Evolutionary conservation across 139 green algal genomes (phyloP).

Genomic region (Axilococcus clingmanii): DNA sequence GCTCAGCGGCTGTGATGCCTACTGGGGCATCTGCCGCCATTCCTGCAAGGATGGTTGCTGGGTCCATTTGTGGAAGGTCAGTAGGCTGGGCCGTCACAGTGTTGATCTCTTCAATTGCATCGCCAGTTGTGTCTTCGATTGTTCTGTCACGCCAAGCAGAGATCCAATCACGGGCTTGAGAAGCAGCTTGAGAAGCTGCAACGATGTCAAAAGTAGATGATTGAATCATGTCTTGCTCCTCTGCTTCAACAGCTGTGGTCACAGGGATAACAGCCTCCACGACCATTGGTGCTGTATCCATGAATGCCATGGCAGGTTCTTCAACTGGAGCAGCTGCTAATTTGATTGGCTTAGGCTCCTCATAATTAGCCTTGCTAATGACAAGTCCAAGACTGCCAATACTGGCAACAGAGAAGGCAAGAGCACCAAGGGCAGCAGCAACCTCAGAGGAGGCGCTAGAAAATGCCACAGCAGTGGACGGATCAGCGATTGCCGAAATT

Average conservation of each 20-base stretch:
- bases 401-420: slow-evolving; percentile 1
- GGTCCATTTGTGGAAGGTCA: neutral
- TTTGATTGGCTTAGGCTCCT: too few species aligned
- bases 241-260: too few species aligned
- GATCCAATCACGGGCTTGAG: neutral
- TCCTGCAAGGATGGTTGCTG: slow-evolving; percentile 2
- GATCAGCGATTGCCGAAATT: neutral
- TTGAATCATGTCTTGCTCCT: too few species aligned
- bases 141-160: neutral
- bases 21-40: slow-evolving; percentile 5
- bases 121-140: neutral
- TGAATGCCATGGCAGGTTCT: neutral
- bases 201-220: too few species aligned
- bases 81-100: neutral
- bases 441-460: neutral
- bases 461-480: neutral
- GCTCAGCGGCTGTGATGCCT: neutral
- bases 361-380: slow-evolving; percentile 8
- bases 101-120: neutral
- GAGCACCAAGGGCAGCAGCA: neutral
- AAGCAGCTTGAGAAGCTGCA: too few species aligned
- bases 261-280: neutral
- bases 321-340: neutral
- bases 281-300: neutral
- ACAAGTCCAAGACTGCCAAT: neutral